phyloP scores from a whole-genome alignment of 257 asterid species.

The Jacaranda mimosifolia region DNA sequence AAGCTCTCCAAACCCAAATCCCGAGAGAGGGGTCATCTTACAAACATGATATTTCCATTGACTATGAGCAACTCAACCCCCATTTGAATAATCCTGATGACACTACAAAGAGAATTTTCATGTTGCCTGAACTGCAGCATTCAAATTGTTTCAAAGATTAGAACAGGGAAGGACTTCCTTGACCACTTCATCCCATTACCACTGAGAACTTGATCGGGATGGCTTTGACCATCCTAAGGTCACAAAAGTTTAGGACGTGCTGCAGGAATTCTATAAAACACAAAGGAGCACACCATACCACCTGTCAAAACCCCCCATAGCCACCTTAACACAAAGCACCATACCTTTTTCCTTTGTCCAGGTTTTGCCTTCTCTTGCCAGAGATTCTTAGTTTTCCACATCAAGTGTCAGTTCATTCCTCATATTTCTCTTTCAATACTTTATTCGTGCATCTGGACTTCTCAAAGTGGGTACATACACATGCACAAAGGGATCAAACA shows the following conservation, averaged over 20 bases:
- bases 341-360: no score
- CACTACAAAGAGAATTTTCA: neutral
- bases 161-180: neutral
- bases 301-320: neutral
- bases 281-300: neutral
- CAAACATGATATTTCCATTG: no score
- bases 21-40: neutral
- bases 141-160: no score
- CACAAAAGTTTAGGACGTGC: neutral
- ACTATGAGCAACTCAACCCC: neutral
- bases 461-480: neutral
- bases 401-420: constrained; percentile 3
- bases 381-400: neutral
- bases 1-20: neutral
- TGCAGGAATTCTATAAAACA: neutral
- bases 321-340: neutral
- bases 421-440: neutral
- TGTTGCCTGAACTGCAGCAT: neutral
- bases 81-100: no score
- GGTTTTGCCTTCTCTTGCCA: no score
- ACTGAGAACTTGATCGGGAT: neutral
- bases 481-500: neutral
- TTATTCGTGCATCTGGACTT: neutral
- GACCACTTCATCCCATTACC: neutral
- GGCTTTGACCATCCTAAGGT: neutral